phyloP scores from a whole-genome alignment of 495 filamentous ascomycete genomes.

The Bombardia bombarda region DNA sequence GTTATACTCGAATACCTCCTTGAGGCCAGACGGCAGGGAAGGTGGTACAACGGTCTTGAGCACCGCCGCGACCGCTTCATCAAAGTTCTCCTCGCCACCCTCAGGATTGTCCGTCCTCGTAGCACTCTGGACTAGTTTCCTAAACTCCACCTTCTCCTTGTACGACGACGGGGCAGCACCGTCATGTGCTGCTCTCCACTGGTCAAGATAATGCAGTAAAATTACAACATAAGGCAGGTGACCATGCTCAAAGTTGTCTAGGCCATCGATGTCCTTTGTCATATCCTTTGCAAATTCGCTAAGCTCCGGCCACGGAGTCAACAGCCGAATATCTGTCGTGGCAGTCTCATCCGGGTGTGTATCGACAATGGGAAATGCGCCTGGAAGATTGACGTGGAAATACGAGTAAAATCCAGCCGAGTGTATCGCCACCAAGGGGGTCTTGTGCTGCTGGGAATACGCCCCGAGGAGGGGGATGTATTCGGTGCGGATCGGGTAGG shows the following conservation, averaged over 20 bases:
- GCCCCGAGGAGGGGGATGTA: slow-evolving; percentile 49
- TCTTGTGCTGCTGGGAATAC: slow-evolving; percentile 51
- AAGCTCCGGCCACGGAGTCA: slow-evolving; percentile 85
- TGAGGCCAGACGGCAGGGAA: slow-evolving; percentile 56
- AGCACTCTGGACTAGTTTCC: slow-evolving; percentile 54
- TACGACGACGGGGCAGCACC: slow-evolving; percentile 64
- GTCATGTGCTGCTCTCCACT: slow-evolving; percentile 70
- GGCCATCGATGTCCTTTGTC: slow-evolving; percentile 55
- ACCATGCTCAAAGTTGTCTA: slow-evolving; percentile 78
- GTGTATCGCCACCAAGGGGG: slow-evolving; percentile 75
- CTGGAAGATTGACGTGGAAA: slow-evolving; percentile 68
- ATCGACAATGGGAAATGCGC: slow-evolving; percentile 86
- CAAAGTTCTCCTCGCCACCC: slow-evolving; percentile 94
- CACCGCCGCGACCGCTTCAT: slow-evolving; percentile 83
- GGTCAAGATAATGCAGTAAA: slow-evolving; percentile 74
- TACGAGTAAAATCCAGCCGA: slow-evolving; percentile 84
- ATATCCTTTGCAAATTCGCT: slow-evolving; percentile 51
- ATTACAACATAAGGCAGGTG: slow-evolving; percentile 87
- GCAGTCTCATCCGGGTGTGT: slow-evolving; percentile 87
- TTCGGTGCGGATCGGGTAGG: slow-evolving; percentile 55
- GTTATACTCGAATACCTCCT: slow-evolving; percentile 68
- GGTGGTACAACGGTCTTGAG: slow-evolving; percentile 63
- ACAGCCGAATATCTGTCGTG: slow-evolving; percentile 76
- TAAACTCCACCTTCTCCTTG: slow-evolving; percentile 81
- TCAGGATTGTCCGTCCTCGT: slow-evolving; percentile 70